phyloP scores from a whole-genome alignment of 2,329 filamentous ascomycete genomes.

The Capronia americana region DNA sequence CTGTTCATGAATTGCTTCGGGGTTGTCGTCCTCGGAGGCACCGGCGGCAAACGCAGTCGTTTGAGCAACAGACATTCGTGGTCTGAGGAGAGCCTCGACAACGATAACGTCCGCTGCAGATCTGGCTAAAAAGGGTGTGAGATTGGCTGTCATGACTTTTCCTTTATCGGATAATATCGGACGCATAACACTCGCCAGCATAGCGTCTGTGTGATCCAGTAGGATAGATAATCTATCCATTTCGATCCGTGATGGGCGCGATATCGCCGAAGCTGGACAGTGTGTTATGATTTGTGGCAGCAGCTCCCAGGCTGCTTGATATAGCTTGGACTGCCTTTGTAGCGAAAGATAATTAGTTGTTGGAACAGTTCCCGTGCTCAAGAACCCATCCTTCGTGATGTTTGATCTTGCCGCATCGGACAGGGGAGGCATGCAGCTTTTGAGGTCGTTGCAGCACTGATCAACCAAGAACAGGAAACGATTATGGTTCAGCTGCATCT shows the following conservation, averaged over 20 bases:
- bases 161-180: conserved; percentile 70
- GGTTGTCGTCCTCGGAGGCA: not conserved
- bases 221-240: conserved; percentile 84
- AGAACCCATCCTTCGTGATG: conserved; percentile 9
- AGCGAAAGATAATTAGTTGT: not conserved
- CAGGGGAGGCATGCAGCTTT: conserved; percentile 4
- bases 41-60: conserved; percentile 1
- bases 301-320: conserved; percentile 66
- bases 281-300: conserved; percentile 65
- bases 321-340: conserved; percentile 44
- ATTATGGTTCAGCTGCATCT: conserved; percentile 70
- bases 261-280: conserved; percentile 67
- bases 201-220: conserved; percentile 69
- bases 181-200: conserved; percentile 83
- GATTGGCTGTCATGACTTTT: conserved; percentile 69
- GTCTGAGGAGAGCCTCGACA: conserved; percentile 72
- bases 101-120: conserved; percentile 59
- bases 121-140: conserved; percentile 77
- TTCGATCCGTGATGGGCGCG: conserved; percentile 62
- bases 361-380: conserved; percentile 1
- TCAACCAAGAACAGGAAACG: conserved; percentile 68
- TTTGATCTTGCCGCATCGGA: not conserved
- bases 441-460: conserved; percentile 75
- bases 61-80: conserved; percentile 57
- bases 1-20: not conserved